Base-by-base conservation (phyloP, 345 rosid species). In the Euphorbia tirucalli region DNA sequence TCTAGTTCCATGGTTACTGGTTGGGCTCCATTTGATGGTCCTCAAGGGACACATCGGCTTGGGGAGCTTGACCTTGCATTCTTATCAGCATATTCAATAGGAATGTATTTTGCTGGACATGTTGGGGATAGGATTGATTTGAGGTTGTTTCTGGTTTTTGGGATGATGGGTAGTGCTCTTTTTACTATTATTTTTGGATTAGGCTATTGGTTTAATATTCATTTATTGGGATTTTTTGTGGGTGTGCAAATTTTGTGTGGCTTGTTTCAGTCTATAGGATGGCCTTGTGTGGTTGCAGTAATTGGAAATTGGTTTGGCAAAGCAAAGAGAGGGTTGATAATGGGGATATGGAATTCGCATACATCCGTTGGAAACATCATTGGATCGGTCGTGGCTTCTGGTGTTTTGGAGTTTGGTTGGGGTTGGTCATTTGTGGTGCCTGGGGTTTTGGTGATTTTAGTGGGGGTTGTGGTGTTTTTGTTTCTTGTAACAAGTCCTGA, bases 281-380 rank as follows among this genome's bases (percentile, higher is more conserved):
- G 97, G 97, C 97, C 99, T 69, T 95, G 91, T 84, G 97, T 95
- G 77, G 97, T 92, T 39, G 82, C 99, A 18, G 85, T 92, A 22
- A 88, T 90, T 72, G 97, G 99, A 65, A 92, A 92, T 63, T 92
- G 97, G 99, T 90, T 80, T 79, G 93, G 90, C 73, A 95, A 95
- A 77, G 89, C 85, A 68, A 90, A 94, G 77, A 88, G 99, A 79
- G 97, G 97, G 30, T 73, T 94, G 84, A 90, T 89, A 46, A 87
- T 94, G 99, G 98, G 99, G 50, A 64, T 87, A 9, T 94, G 99
- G 98, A 89, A 77, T 70, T 92, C 99, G 0, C 91, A 94, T 73
- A 92, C 97, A 5, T 92, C 97, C 0, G 79, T 92, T 7, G 99
- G 97, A 16, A 94, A 94, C 56, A 88, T 94, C 56, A 63, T 92